Percentiles rank a stretch among this genome's conserved stretches.
These are phyloP conservation scores for Fusarium buharicum DNA, from an alignment of 2,329 filamentous ascomycete genomes.

Conservation along the genomic window DNA sequence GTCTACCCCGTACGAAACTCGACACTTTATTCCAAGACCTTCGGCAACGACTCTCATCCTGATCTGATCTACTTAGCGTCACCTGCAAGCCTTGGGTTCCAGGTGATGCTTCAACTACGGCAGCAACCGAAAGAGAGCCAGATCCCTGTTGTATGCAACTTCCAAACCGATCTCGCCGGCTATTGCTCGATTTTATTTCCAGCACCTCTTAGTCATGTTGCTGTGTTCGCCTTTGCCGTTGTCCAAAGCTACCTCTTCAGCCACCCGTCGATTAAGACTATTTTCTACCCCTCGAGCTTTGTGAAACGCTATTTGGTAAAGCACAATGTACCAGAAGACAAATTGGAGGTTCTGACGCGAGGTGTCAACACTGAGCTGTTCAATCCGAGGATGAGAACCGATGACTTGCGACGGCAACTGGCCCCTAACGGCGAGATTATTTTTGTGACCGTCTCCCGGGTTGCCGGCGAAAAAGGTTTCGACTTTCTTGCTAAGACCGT, in stretches of 20 bases:
- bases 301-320: conserved; percentile 69
- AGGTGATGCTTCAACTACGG: conserved; percentile 74
- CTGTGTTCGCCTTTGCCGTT: conserved; percentile 68
- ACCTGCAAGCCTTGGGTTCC: conserved; percentile 75
- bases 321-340: conserved; percentile 64
- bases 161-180: conserved; percentile 76
- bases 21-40: conserved; percentile 68
- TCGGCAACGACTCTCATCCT: conserved; percentile 61
- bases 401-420: conserved; percentile 62
- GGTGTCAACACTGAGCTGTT: conserved; percentile 74
- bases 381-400: conserved; percentile 62
- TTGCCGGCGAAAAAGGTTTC: conserved; percentile 78
- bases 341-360: conserved; percentile 69
- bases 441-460: conserved; percentile 72
- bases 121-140: conserved; percentile 65
- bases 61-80: conserved; percentile 77
- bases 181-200: conserved; percentile 78
- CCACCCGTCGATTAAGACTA: conserved; percentile 68
- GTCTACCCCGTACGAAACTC: conserved; percentile 75
- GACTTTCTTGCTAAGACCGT: conserved; percentile 70
- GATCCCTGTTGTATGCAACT: conserved; percentile 73
- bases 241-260: conserved; percentile 75
- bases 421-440: conserved; percentile 72
- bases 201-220: conserved; percentile 67
- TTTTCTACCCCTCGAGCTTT: conserved; percentile 75